Percentiles rank a stretch among this genome's conserved stretches.
These are phyloP conservation scores for Paraleonurus japonicus DNA, from an alignment of 257 asterid species.

Conservation along the genomic window DNA sequence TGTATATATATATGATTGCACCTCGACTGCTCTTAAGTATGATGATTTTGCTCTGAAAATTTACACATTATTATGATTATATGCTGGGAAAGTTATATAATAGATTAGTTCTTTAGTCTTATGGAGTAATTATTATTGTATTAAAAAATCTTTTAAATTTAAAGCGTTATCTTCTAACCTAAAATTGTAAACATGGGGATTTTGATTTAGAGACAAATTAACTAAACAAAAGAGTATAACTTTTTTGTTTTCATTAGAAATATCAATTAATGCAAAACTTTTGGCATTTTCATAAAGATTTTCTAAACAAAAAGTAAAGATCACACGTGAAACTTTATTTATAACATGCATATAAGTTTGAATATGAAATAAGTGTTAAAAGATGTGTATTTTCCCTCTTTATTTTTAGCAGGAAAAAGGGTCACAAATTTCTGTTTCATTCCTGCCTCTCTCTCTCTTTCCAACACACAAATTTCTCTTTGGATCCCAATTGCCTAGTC, in stretches of 20 bases:
- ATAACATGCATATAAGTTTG: conserved; percentile 11
- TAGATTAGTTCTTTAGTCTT: neutral
- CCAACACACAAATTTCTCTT: conserved; percentile 45
- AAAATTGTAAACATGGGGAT: neutral
- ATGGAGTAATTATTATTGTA: neutral
- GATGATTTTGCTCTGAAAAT: conserved; percentile 27
- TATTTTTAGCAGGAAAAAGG: conserved; percentile 7
- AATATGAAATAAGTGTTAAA: conserved; percentile 21
- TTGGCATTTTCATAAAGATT: conserved; percentile 18
- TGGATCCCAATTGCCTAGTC: conserved; percentile 47
- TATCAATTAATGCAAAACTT: neutral
- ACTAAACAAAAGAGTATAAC: neutral
- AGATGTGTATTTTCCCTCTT: conserved; percentile 23
- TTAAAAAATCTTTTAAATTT: neutral
- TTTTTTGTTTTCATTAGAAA: conserved; percentile 4
- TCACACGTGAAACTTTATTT: conserved; percentile 35
- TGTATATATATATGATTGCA: neutral
- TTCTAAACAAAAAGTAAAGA: neutral
- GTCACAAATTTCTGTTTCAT: conserved; percentile 9
- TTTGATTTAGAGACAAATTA: neutral
- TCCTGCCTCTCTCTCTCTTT: conserved; percentile 30
- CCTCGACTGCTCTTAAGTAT: conserved; percentile 7
- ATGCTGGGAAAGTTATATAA: neutral
- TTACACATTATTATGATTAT: conserved; percentile 11
- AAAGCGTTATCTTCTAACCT: neutral